phyloP scores from a whole-genome alignment of 176 grass and related monocot species.

The Carex littledalei region DNA sequence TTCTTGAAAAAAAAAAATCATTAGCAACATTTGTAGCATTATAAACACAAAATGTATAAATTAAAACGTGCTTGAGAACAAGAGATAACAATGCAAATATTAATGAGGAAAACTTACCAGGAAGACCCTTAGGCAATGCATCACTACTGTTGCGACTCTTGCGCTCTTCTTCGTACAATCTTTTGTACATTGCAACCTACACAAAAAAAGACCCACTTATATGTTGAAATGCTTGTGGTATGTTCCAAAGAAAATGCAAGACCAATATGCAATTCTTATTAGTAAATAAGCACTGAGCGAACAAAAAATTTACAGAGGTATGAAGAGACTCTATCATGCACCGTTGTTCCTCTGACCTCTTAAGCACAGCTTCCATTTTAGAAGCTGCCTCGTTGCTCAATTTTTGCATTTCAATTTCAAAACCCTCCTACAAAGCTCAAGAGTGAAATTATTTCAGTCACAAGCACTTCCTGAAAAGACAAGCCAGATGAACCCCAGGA shows the following conservation, averaged over 20 bases:
- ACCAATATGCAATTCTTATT: neutral
- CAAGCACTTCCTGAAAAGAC: neutral
- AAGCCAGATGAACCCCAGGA: neutral
- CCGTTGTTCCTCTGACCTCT: conserved; percentile 88
- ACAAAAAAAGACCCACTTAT: neutral
- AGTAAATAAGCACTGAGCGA: no score
- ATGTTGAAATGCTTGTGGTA: neutral
- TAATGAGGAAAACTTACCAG: conserved; percentile 37
- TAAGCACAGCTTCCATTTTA: conserved; percentile 78
- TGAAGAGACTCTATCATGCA: conserved; percentile 97
- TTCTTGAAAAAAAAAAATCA: conserved; percentile 30
- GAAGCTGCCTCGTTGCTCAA: conserved; percentile 46
- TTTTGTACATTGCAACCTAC: conserved; percentile 93
- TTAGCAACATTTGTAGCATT: conserved; percentile 20
- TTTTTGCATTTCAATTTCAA: conserved; percentile 76
- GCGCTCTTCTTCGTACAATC: conserved; percentile 83
- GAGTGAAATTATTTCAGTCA: neutral
- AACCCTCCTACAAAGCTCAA: conserved; percentile 57
- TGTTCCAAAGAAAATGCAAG: neutral
- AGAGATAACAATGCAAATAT: neutral
- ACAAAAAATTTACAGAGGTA: conserved; percentile 90
- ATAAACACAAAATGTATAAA: neutral
- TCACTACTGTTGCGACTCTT: conserved; percentile 50
- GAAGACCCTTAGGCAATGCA: conserved; percentile 27
- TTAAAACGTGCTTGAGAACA: neutral